Base-by-base conservation (phyloP, 139 green algal genomes). In the Chlorella sorokiniana region DNA sequence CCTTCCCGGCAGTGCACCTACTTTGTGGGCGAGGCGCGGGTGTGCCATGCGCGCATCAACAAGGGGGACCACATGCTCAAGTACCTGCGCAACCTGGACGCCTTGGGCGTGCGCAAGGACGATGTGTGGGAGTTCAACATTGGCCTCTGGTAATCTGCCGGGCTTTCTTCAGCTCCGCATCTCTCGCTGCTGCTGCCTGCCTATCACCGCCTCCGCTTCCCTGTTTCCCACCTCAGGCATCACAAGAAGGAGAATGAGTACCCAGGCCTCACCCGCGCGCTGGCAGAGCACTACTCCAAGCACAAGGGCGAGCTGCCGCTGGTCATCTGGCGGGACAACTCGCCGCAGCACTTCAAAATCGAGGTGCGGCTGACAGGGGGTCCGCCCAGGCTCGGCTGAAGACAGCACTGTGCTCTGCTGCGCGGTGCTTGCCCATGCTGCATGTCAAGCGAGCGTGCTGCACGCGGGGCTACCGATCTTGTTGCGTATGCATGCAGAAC, bases 71-170 rank as follows among this genome's bases (percentile, higher is more conserved):
- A 75, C 68, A 59, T 75, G 68, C 68, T 56, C 40, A 16, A 33
- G 7, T 56, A 75, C 68, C 41, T 75, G 22, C 1, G 22, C 0
- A 22, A 40, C 9, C 68, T 75, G 68, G 23, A 54, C 6, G 16
- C 10, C 10, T 23, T 75, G 3, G 41, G 41, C 22, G 40, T 40
- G 23, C 5, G 27, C 1, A 3, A 7, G 14, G 41, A 22, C 16
- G 68, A 75, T 41, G 35, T 75, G 22, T 75, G 68, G 68, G 22
- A 37, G 20, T 59, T 75, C 23, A 75, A 75, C 23, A 41, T 75
- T 23, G 68, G 38, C 22, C 23, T 59, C 40, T 56, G 68, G 68
- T 75, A 31, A 33, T n/a, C 29, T 14, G 25, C 20, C 2, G 59
- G 59, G 3, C 35, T 11, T 37, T 9, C 59, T 35, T 11, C 61